Percentiles rank a stretch among this genome's conserved stretches.
These are phyloP conservation scores for Colletotrichum noveboracense DNA, from an alignment of 2,329 filamentous ascomycete species.

Conservation along the genomic window DNA sequence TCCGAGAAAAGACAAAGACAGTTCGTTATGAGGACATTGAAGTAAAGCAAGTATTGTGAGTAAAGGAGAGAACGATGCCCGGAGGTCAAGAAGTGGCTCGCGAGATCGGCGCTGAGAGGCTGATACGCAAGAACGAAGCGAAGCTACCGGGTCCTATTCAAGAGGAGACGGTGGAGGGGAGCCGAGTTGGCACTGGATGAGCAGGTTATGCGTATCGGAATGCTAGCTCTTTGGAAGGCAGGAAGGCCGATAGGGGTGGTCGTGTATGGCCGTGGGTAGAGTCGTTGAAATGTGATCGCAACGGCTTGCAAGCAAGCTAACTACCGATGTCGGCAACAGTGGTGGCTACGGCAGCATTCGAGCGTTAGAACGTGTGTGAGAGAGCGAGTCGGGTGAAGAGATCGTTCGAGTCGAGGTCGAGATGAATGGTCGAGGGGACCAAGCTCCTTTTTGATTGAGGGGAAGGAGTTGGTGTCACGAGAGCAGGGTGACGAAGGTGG, in stretches of 20 bases:
- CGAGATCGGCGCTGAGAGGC: constrained; percentile 16
- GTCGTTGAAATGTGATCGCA: constrained; percentile 12
- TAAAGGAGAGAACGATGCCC: constrained; percentile 13
- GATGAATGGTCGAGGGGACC: not conserved
- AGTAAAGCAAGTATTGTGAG: constrained; percentile 24
- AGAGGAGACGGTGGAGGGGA: not conserved
- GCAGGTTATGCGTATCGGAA: not conserved
- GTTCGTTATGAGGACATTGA: constrained; percentile 52
- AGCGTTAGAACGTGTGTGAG: not conserved
- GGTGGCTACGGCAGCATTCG: constrained; percentile 22
- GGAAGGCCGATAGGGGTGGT: not conserved
- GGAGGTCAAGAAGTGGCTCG: not conserved
- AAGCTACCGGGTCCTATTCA: constrained; percentile 32
- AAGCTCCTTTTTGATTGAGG: not conserved
- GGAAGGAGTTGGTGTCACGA: not conserved
- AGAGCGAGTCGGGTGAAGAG: constrained; percentile 1
- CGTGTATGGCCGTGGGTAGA: constrained; percentile 6
- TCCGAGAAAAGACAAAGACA: constrained; percentile 32
- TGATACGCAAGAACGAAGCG: constrained; percentile 15
- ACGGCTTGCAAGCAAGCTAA: constrained; percentile 25
- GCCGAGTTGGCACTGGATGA: not conserved
- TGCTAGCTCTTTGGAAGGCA: constrained; percentile 4
- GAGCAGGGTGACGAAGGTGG: constrained; percentile 5
- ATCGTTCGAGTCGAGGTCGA: not conserved
- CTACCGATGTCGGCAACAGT: constrained; percentile 21